phyloP scores from a whole-genome alignment of 495 filamentous ascomycete genomes.

The Penicillium salamii region DNA sequence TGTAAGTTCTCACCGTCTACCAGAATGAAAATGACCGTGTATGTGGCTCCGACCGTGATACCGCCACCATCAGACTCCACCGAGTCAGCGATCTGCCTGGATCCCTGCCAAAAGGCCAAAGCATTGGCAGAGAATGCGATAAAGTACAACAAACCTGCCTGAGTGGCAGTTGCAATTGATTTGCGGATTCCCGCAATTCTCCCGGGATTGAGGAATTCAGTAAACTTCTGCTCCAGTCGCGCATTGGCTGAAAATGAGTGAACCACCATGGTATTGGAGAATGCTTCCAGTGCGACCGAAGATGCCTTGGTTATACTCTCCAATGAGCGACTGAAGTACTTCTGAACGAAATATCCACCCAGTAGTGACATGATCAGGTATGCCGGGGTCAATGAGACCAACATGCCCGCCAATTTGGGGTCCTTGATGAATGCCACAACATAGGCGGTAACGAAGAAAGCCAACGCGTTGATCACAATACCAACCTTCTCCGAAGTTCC shows the following conservation, averaged over 20 bases:
- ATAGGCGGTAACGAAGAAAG: conserved; percentile 62
- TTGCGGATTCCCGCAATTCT: conserved; percentile 52
- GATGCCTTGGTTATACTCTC: conserved; percentile 44
- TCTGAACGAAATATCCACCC: conserved; percentile 55
- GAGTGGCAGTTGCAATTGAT: conserved; percentile 49
- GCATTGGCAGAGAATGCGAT: conserved; percentile 61
- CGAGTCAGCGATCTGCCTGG: conserved; percentile 45
- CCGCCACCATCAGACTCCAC: conserved; percentile 31
- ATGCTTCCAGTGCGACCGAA: conserved; percentile 41
- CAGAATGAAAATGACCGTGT: conserved; percentile 62
- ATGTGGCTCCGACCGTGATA: conserved; percentile 53
- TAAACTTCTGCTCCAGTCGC: conserved; percentile 50
- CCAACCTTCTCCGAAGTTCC: conserved; percentile 67
- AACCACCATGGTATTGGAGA: conserved; percentile 42
- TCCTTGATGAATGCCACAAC: conserved; percentile 61
- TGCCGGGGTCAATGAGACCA: conserved; percentile 57
- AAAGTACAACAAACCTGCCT: conserved; percentile 61
- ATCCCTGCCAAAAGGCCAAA: conserved; percentile 64
- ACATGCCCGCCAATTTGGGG: conserved; percentile 30
- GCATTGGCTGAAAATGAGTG: conserved; percentile 43
- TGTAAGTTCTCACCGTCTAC: conserved; percentile 48
- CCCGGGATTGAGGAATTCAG: conserved; percentile 36
- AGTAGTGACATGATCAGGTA: conserved; percentile 62
- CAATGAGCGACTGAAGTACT: conserved; percentile 49
- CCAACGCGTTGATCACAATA: conserved; percentile 50